Percentiles rank a stretch among this genome's conserved stretches.
These are phyloP conservation scores for Exophiala mesophila DNA, from an alignment of 2,329 filamentous ascomycete genomes.

Conservation along the genomic window DNA sequence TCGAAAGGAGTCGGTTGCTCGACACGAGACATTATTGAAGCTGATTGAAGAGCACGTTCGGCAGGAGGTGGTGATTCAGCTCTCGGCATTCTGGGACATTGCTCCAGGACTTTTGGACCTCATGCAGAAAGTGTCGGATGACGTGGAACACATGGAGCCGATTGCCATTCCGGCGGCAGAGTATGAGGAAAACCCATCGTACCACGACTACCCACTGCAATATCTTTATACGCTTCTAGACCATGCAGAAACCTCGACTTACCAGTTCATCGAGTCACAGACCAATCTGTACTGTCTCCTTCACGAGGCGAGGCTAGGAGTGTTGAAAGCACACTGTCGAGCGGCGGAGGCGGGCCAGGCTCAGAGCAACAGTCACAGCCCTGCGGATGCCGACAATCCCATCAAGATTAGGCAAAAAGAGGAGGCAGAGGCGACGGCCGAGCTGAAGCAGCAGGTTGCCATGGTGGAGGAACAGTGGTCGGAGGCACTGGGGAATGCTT, in stretches of 20 bases:
- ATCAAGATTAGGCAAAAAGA: slow-evolving; percentile 53
- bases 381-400: slow-evolving; percentile 34
- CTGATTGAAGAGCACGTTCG: slow-evolving; percentile 81
- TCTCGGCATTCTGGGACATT: slow-evolving; percentile 97
- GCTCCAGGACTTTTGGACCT: slow-evolving; percentile 74
- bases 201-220: slow-evolving; percentile 75
- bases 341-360: slow-evolving; percentile 62
- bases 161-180: slow-evolving; percentile 75
- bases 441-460: slow-evolving; percentile 88
- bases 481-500: slow-evolving; percentile 73
- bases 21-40: slow-evolving; percentile 70
- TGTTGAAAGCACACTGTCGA: slow-evolving; percentile 64
- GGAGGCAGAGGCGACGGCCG: slow-evolving; percentile 67
- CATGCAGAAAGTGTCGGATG: slow-evolving; percentile 57
- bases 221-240: slow-evolving; percentile 82
- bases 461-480: slow-evolving; percentile 89
- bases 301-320: slow-evolving; percentile 81
- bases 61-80: slow-evolving; percentile 82
- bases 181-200: slow-evolving; percentile 78
- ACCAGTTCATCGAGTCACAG: slow-evolving; percentile 95
- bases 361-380: slow-evolving; percentile 30
- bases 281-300: slow-evolving; percentile 83
- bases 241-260: slow-evolving; percentile 86
- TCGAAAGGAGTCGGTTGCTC: slow-evolving; percentile 65
- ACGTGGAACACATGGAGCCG: slow-evolving; percentile 29